Evolutionary conservation across 106 monocot genomes (phyloP).

Genomic region (Vanilla planifolia): DNA sequence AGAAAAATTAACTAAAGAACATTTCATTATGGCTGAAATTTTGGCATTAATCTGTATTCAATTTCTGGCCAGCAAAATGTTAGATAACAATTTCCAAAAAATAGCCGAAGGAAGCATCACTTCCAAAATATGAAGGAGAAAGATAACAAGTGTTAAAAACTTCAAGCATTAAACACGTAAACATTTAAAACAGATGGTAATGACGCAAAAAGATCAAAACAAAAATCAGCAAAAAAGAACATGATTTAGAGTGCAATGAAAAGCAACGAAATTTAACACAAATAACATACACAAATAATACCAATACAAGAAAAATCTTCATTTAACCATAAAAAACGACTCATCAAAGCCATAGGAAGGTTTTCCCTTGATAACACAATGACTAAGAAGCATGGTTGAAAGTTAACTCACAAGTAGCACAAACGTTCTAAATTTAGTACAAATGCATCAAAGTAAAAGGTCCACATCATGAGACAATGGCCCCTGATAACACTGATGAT

Average conservation of each 20-base stretch:
- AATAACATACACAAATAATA: neutral
- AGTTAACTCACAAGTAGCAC: neutral
- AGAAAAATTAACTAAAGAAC: constrained; percentile 3
- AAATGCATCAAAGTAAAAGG: constrained; percentile 24
- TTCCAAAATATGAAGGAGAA: neutral
- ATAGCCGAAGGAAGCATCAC: neutral
- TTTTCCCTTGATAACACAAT: constrained; percentile 1
- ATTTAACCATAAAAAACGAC: neutral
- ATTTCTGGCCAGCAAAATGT: neutral
- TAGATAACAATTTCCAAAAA: neutral
- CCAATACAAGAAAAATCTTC: neutral
- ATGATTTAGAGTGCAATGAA: neutral
- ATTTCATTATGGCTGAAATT: neutral
- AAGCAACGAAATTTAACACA: neutral
- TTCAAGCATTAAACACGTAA: too few species aligned
- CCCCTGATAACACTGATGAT: constrained; percentile 19
- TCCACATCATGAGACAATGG: constrained; percentile 14
- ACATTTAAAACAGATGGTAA: too few species aligned
- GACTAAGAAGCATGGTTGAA: neutral
- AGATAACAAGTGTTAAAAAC: neutral
- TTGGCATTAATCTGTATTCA: neutral
- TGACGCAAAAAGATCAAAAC: too few species aligned
- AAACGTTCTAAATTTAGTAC: constrained; percentile 10
- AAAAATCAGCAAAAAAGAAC: neutral
- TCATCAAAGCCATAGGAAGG: neutral